Conservation (phyloP, 805 yeast species). For the Nakazawaea anatomiae region DNA sequence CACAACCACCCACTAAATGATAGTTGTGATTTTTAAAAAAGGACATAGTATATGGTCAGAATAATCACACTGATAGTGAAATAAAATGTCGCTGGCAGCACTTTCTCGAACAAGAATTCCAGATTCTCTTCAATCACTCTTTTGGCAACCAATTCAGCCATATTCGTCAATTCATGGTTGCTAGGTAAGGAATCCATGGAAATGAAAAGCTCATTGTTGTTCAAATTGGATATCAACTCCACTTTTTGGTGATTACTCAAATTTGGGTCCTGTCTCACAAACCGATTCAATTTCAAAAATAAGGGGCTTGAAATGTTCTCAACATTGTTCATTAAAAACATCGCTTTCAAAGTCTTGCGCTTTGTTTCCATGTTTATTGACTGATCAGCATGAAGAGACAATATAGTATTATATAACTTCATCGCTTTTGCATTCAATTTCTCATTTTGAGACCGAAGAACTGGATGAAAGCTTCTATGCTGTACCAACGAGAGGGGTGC, state of each 20-base stretch:
- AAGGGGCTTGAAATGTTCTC: conserved; percentile 32
- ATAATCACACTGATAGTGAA: neutral
- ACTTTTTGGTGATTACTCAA: conserved; percentile 13
- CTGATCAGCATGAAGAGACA: conserved; percentile 5
- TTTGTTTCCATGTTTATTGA: conserved; percentile 1
- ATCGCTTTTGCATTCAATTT: neutral
- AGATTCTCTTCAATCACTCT: too few species aligned
- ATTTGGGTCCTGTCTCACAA: conserved; percentile 35
- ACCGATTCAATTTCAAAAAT: conserved; percentile 30
- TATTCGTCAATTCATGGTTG: neutral
- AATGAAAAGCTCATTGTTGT: neutral
- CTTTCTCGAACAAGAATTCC: neutral
- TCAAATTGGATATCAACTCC: conserved; percentile 4
- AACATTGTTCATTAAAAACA: conserved; percentile 19
- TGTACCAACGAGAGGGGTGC: too few species aligned
- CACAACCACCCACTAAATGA: conserved; percentile 10
- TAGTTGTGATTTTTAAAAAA: neutral
- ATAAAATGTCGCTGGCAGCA: neutral
- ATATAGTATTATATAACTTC: conserved; percentile 3
- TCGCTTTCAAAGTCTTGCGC: conserved; percentile 1
- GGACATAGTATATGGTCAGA: neutral
- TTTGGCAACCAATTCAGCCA: neutral
- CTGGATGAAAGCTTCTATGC: neutral
- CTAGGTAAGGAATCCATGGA: too few species aligned
- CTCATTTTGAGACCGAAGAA: neutral